phyloP scores from a whole-genome alignment of 1,139 yeast species.

The Debaryomyces sp. region DNA sequence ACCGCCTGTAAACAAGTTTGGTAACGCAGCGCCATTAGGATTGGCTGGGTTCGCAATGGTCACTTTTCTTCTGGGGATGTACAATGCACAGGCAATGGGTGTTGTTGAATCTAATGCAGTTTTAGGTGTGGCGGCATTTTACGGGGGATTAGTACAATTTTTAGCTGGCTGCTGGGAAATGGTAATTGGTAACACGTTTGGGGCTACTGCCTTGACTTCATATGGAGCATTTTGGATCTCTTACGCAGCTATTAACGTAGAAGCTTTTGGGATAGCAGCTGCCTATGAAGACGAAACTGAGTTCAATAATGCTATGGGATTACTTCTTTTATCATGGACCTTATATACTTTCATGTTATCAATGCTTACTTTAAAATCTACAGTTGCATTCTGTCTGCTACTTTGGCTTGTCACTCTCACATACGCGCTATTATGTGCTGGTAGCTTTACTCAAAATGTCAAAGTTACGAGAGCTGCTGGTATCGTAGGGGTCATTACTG shows the following conservation, averaged over 20 bases:
- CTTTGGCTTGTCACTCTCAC: conserved; percentile 41
- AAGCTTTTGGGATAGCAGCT: conserved; percentile 53
- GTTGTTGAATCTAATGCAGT: conserved; percentile 35
- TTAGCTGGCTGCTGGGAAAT: conserved; percentile 59
- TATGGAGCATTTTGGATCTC: conserved; percentile 49
- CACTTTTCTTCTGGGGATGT: conserved; percentile 51
- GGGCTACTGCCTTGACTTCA: conserved; percentile 43
- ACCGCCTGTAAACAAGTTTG: conserved; percentile 39
- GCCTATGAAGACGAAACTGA: conserved; percentile 48
- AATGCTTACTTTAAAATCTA: conserved; percentile 45
- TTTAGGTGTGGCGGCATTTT: conserved; percentile 47
- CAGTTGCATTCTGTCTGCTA: conserved; percentile 40
- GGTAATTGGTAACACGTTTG: conserved; percentile 41
- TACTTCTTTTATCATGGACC: conserved; percentile 49
- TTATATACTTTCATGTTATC: conserved; percentile 45
- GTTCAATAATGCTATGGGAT: conserved; percentile 40
- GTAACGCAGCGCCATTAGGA: conserved; percentile 67
- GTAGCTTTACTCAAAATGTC: conserved; percentile 36
- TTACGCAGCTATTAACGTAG: conserved; percentile 37
- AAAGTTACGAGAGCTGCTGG: conserved; percentile 45
- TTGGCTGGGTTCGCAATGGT: conserved; percentile 54
- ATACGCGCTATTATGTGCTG: conserved; percentile 45
- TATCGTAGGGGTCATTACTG: conserved; percentile 42
- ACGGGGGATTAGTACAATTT: conserved; percentile 51
- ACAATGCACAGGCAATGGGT: conserved; percentile 47